Base-by-base conservation (phyloP, 495 filamentous ascomycete species). In the Penicillium silybi region DNA sequence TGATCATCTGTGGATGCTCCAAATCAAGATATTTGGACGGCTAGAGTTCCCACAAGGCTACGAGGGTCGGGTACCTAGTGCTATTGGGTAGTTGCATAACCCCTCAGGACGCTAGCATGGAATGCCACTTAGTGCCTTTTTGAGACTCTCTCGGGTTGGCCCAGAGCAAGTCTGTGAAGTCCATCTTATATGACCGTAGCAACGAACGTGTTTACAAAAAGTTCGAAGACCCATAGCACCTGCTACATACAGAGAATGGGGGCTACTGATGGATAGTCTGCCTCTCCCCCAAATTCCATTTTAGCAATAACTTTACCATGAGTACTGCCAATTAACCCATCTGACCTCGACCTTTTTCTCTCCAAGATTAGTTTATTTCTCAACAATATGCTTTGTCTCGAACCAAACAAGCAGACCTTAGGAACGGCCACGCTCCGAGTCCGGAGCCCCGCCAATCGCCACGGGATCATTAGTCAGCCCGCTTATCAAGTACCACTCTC, bases 401-500 rank as follows among this genome's bases (percentile, higher is more conserved):
- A 22, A 25, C 8, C 19, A 43, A 25, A 5, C 41, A 25, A 3
- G n/a, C 7, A 17, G 16, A 5, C 15, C n/a, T n/a, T n/a, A n/a
- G n/a, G n/a, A 35, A n/a, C 8, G 32, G 32, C 20, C 27, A 13
- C 41, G 10, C 55, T 63, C 64, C 62, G 64, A 66, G 48, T 65
- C 58, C 61, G 65, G 8, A 32, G 9, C 62, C 63, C 54, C 65
- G 50, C 67, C 69, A 72, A 70, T 72, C 48, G 65, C 54, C 57
- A 56, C 51, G n/a, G 44, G 41, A 41, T 19, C n/a, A 59, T 73
- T 70, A 68, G 68, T 73, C 68, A 73, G 62, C 59, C 45, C 54
- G 54, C 67, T 74, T 74, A 74, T 72, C 71, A 74, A 72, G 59
- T 69, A 71, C 41, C 29, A 23, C 16, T 44, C 38, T 45, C 43